Conservation (phyloP, 2,329 filamentous ascomycete species). For the Venturia asperata region DNA sequence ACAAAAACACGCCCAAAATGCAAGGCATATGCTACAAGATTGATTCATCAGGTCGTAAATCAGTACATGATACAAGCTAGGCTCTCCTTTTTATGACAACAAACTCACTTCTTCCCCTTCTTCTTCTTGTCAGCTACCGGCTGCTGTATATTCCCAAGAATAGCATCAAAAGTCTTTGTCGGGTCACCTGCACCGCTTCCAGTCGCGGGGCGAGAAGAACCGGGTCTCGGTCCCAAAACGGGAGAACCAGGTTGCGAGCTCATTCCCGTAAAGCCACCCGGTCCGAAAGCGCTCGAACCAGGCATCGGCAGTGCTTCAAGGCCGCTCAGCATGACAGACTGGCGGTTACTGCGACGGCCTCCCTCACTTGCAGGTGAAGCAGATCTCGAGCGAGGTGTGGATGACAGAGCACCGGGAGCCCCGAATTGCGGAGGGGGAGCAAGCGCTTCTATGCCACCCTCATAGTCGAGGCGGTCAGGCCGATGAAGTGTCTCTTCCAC, state of each 20-base stretch:
- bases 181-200: conserved; percentile 25
- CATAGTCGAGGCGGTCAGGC: background rate
- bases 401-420: background rate
- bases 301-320: conserved; percentile 43
- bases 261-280: conserved; percentile 26
- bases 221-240: conserved; percentile 23
- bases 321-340: conserved; percentile 40
- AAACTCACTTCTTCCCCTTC: conserved; percentile 25
- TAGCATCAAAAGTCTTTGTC: conserved; percentile 44
- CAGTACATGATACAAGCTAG: background rate
- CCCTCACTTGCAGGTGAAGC: background rate
- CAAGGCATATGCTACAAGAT: background rate
- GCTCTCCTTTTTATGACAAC: background rate
- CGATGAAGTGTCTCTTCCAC: conserved; percentile 17
- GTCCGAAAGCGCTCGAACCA: conserved; percentile 32
- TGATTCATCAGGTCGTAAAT: background rate
- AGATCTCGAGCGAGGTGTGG: background rate
- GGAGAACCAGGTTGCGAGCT: conserved; percentile 5
- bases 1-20: background rate
- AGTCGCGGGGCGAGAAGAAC: conserved; percentile 26
- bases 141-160: conserved; percentile 30
- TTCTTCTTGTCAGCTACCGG: conserved; percentile 23
- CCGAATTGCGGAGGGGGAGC: background rate
- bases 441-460: background rate
- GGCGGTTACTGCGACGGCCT: conserved; percentile 30